Conservation (phyloP, 163 green algal species). For the Scenedesmus sp. region DNA sequence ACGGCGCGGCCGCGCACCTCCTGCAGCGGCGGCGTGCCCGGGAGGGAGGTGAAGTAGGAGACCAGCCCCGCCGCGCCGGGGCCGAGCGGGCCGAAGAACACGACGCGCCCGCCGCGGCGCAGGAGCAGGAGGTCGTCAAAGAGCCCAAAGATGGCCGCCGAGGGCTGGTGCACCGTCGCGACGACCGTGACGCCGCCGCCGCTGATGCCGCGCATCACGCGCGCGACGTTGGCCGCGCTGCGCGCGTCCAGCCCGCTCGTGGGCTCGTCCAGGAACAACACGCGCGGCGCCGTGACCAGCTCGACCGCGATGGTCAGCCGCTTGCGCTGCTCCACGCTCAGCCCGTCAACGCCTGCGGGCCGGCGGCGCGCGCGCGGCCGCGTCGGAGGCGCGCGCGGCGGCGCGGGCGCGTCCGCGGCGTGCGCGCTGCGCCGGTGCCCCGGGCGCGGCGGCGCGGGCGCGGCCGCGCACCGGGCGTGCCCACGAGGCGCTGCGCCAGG, state of each 20-base stretch:
- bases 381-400: too few relatives aligned
- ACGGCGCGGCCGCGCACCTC: not conserved
- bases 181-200: slow-evolving; percentile 66
- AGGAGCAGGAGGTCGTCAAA: slow-evolving; percentile 87
- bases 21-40: slow-evolving; percentile 15
- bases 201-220: slow-evolving; percentile 63
- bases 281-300: slow-evolving; percentile 69
- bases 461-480: too few relatives aligned
- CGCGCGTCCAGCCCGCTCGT: slow-evolving; percentile 66
- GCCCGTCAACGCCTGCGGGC: slow-evolving; percentile 42
- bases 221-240: slow-evolving; percentile 60
- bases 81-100: slow-evolving; percentile 77
- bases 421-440: too few relatives aligned
- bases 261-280: slow-evolving; percentile 82
- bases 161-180: slow-evolving; percentile 86
- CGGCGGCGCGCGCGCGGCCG: too few relatives aligned
- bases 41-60: slow-evolving; percentile 71
- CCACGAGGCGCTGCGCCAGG: slow-evolving; percentile 42
- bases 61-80: slow-evolving; percentile 52
- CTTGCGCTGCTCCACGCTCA: slow-evolving; percentile 55
- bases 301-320: slow-evolving; percentile 80
- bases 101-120: slow-evolving; percentile 71
- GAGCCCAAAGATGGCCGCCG: slow-evolving; percentile 65
- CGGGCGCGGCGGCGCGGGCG: too few relatives aligned
- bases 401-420: too few relatives aligned